Base-by-base conservation (phyloP, 2,329 filamentous ascomycete species). In the Ploettnerulaceae sp. region DNA sequence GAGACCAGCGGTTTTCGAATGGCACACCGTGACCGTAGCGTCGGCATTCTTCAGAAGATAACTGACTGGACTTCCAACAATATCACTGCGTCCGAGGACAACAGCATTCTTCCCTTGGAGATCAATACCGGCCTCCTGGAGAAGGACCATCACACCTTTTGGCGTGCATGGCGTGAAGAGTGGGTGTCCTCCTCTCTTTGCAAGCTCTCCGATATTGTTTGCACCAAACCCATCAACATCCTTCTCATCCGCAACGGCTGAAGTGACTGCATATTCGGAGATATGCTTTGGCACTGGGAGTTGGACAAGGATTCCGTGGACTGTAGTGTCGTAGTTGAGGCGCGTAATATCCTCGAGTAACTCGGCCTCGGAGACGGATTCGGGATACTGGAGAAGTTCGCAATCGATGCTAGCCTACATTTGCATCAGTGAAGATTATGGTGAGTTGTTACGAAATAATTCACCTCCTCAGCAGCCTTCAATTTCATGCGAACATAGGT, bases 401-500 rank as follows among this genome's bases (percentile, higher is more conserved):
- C 91, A 96, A 54, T 79, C 75, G 64, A 98, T 96, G 63, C 88
- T 89, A 63, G 90, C 89, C 86, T 91, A 59, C n/a, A 49, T 40
- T 36, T 37, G 40, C 54, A 46, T 55, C 53, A 64, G 29, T 37
- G 22, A 39, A 31, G 15, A 9, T 18, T 8, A 5, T 14, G 7
- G 3, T 22, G n/a, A 25, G 8, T 14, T 8, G 17, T 7, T 7
- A 26, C 11, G 29, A 25, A 15, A 40, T 26, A 33, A 39, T 71
- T 59, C 72, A 89, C 86, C 77, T 97, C 93, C 66, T 87, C 75
- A 48, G 93, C 93, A 57, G 93, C 93, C 77, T 96, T 98, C 64
- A 96, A 73, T 75, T 98, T 98, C 93, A 98, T 98, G 71, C 90
- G 90, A 70, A 98, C 91, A 86, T 98, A 98, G 42, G 91, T 97